A percentile compares a stretch with the other conserved stretches of the same genome.
Conservation (phyloP, 192 early-diverging fungal genomes). For the Phlyctochytrium planicorne region DNA sequence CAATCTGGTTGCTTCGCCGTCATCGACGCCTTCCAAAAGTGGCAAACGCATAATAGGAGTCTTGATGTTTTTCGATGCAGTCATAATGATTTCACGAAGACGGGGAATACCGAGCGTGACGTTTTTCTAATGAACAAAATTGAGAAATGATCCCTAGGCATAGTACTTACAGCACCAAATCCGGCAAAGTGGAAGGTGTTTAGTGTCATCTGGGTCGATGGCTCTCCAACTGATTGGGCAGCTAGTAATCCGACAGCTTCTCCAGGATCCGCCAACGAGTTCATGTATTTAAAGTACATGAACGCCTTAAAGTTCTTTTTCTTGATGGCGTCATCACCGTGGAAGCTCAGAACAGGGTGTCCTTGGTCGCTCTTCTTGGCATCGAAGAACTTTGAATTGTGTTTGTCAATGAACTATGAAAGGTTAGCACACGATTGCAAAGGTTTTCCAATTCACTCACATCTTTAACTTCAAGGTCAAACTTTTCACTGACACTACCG, state of each 20-base stretch:
- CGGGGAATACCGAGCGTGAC: slow-evolving; percentile 99
- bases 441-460: slow-evolving; percentile 18
- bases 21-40: slow-evolving; percentile 59
- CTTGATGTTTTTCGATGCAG: slow-evolving; percentile 83
- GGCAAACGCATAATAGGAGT: slow-evolving; percentile 94
- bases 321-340: slow-evolving; percentile 53
- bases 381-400: slow-evolving; percentile 60
- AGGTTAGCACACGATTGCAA: slow-evolving; percentile 1
- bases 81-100: slow-evolving; percentile 99
- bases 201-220: slow-evolving; percentile 99
- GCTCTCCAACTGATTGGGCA: slow-evolving; percentile 97
- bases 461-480: slow-evolving; percentile 67
- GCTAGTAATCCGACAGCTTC: slow-evolving; percentile 97
- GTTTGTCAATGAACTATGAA: slow-evolving; percentile 63
- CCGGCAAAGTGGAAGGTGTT: slow-evolving; percentile 98
- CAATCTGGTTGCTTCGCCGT: slow-evolving; percentile 61
- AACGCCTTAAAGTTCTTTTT: slow-evolving; percentile 84
- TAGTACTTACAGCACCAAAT: slow-evolving; percentile 69
- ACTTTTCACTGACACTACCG: slow-evolving; percentile 87
- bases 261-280: slow-evolving; percentile 93
- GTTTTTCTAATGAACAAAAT: slow-evolving; percentile 65
- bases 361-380: not conserved
- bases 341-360: slow-evolving; percentile 38
- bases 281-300: slow-evolving; percentile 94
- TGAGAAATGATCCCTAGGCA: not conserved